These are phyloP conservation scores for Populus hybrid DNA, from an alignment of 441 rosid species.

Conservation along the genomic window DNA sequence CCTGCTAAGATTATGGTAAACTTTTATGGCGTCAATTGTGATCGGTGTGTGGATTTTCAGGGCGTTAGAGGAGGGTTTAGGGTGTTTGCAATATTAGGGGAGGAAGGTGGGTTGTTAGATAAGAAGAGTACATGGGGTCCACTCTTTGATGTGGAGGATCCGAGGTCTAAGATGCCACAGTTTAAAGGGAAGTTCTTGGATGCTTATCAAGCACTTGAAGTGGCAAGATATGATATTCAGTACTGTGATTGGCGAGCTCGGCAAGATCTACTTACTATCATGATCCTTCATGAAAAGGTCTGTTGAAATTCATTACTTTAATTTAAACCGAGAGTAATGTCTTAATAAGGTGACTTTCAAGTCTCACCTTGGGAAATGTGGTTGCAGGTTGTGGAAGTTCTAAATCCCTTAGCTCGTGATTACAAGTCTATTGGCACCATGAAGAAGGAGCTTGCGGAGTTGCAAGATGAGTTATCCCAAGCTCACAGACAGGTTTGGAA, in stretches of 20 bases:
- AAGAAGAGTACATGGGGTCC: conserved; percentile 73
- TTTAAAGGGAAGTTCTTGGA: conserved; percentile 83
- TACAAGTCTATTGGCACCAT: conserved; percentile 87
- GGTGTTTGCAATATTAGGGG: conserved; percentile 78
- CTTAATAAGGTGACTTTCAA: not conserved
- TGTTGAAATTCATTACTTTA: not conserved
- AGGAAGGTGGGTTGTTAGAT: conserved; percentile 59
- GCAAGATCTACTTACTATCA: conserved; percentile 83
- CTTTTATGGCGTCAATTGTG: not conserved
- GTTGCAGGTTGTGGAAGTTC: conserved; percentile 81
- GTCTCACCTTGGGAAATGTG: conserved; percentile 22
- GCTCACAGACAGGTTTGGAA: conserved; percentile 77
- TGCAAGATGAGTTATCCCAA: conserved; percentile 76
- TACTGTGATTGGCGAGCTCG: conserved; percentile 95
- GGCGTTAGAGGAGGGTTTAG: conserved; percentile 57
- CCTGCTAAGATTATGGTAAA: not conserved
- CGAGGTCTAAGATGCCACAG: conserved; percentile 78
- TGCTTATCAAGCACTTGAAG: conserved; percentile 83
- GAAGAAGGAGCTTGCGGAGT: conserved; percentile 83
- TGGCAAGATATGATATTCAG: conserved; percentile 86
- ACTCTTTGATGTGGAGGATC: conserved; percentile 89
- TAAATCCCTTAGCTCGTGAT: conserved; percentile 92
- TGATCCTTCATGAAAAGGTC: conserved; percentile 94
- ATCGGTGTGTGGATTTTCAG: conserved; percentile 33
- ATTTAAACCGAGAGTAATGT: not conserved